Evolutionary conservation across 2,329 filamentous ascomycete genomes (phyloP).

Genomic region (Fusarium siculi): DNA sequence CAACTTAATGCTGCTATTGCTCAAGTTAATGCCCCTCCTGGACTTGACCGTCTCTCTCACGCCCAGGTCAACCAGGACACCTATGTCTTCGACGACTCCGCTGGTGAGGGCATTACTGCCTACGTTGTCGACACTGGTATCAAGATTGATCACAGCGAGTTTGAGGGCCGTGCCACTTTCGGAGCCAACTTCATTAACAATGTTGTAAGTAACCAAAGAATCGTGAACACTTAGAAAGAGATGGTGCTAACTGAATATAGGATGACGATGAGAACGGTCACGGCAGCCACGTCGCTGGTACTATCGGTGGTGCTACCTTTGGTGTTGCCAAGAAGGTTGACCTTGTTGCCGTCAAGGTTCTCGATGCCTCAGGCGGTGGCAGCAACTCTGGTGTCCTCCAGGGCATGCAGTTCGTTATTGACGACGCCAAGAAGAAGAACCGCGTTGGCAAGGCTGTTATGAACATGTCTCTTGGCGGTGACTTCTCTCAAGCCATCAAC

Average conservation of each 20-base stretch:
- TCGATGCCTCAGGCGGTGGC: slow-evolving; percentile 56
- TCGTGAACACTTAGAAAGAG: not conserved
- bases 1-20: slow-evolving; percentile 55
- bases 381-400: slow-evolving; percentile 59
- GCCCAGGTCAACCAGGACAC: slow-evolving; percentile 44
- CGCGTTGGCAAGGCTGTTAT: slow-evolving; percentile 66
- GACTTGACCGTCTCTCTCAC: slow-evolving; percentile 65
- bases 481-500: slow-evolving; percentile 62
- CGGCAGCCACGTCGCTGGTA: slow-evolving; percentile 72
- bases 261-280: slow-evolving; percentile 70
- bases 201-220: slow-evolving; percentile 49
- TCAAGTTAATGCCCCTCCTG: slow-evolving; percentile 64
- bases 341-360: slow-evolving; percentile 70
- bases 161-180: slow-evolving; percentile 64
- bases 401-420: slow-evolving; percentile 67
- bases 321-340: slow-evolving; percentile 63
- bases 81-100: slow-evolving; percentile 62
- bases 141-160: slow-evolving; percentile 64
- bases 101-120: slow-evolving; percentile 66
- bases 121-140: slow-evolving; percentile 76
- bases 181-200: slow-evolving; percentile 63
- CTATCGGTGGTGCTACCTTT: slow-evolving; percentile 68
- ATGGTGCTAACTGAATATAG: slow-evolving; percentile 35
- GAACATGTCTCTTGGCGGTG: slow-evolving; percentile 71
- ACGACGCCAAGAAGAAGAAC: slow-evolving; percentile 56